phyloP scores from a whole-genome alignment of 768 basidiomycete species.

The Cystobasidium onofrii region DNA sequence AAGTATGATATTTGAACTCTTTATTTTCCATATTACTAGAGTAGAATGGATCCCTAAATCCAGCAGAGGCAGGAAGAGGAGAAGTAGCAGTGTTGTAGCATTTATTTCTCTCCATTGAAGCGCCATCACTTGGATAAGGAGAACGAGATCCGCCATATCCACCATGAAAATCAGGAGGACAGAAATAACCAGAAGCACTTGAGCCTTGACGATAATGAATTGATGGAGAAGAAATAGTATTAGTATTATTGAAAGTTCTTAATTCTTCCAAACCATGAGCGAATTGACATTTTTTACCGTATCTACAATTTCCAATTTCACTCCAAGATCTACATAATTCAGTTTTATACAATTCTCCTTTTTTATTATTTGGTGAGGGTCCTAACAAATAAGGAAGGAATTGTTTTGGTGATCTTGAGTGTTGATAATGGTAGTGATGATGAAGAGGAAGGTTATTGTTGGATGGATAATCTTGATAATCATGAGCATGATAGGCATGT shows the following conservation, averaged over 20 bases:
- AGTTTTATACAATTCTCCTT: conserved; percentile 28
- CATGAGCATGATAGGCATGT: neutral
- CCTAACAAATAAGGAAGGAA: neutral
- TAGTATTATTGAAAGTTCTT: conserved; percentile 65
- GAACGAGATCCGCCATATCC: too few relatives aligned
- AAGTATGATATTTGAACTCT: neutral
- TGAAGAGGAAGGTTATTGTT: too few relatives aligned
- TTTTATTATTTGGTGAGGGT: conserved; percentile 25
- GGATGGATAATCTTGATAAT: neutral
- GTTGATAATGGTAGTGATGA: neutral
- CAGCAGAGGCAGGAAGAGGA: too few relatives aligned
- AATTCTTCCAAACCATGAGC: conserved; percentile 86
- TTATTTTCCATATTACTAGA: neutral
- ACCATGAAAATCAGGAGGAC: too few relatives aligned
- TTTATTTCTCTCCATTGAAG: too few relatives aligned
- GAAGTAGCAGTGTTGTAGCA: too few relatives aligned
- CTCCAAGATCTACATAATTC: conserved; percentile 22
- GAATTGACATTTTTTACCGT: conserved; percentile 83
- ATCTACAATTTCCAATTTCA: conserved; percentile 51
- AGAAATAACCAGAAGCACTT: too few relatives aligned
- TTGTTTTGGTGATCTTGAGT: neutral
- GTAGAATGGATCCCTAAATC: too few relatives aligned
- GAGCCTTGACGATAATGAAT: too few relatives aligned
- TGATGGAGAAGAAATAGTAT: neutral
- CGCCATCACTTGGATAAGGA: too few relatives aligned